Base-by-base conservation (phyloP, 495 filamentous ascomycete species). In the Penicillium crystallinum region DNA sequence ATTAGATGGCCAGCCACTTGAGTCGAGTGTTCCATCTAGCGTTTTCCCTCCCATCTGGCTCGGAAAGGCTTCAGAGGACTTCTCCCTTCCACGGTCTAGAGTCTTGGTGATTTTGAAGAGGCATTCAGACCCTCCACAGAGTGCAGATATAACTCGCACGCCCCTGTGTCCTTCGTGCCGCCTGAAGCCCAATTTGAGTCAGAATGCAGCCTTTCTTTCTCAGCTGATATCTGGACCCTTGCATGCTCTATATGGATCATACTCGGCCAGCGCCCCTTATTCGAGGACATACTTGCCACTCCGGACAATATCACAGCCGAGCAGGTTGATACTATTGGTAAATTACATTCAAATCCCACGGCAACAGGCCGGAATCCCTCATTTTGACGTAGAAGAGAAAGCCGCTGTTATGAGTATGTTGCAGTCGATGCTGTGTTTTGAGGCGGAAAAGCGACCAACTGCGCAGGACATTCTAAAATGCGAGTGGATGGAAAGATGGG, bases 161-260 rank as follows among this genome's bases (percentile, higher is more conserved):
- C 55, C 11, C 64, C 65, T 15, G 47, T 63, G 3, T 27, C 35
- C 1, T 64, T 58, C 23, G 31, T 60, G 5, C 58, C 65, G 4
- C 61, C 65, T 19, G 61, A 65, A 49, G 51, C 55, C 25, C 40
- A 57, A n/a, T 62, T 62, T 56, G 55, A 68, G 49, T 55, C 62
- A 29, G 39, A 55, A 18, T 34, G 31, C 10, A 42, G 56, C n/a
- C 55, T 66, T 11, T 61, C 67, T 10, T 70, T 61, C 27, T 19
- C 62, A 23, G 57, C 69, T 5, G 69, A 74, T 41, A 65, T 74
- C 22, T 72, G 69, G 71, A 65, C 61, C 9, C 55, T 71, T 37
- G 63, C 59, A 0, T 67, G 63, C 49, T 58, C 58, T 2, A 65
- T 70, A 44, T 74, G 62, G 54, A 55, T 62, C 43, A 58, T 69